Evolutionary conservation across 352 stramenopile species (phyloP), one percentile per base, ranked within the genome.

Genomic region (Blastocystis sp.): DNA sequence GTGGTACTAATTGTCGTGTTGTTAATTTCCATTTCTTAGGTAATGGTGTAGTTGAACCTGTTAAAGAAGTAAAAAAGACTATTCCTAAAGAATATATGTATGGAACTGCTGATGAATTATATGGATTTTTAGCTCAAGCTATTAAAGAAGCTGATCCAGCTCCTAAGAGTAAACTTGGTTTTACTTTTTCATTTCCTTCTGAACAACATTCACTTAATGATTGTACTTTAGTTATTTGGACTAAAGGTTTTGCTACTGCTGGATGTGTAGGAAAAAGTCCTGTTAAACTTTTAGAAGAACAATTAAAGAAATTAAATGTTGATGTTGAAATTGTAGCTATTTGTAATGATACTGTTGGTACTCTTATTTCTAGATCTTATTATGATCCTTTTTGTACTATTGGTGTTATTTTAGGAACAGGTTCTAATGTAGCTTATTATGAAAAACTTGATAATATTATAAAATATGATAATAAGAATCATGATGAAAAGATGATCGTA

Each of bases 321-420:
- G 36, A 70, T 13, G 37, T 54, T 9, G 28, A 71, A 28, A 43
- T 74, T 3, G 47, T 42, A 1, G 65, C 68, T 4, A 35, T 74
- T 23, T 65, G 68, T 28, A 74, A 74, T 42, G 69, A 74, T 41
- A 74, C 69, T 3, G 69, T 74, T 10, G 69, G 66, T 41, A 74
- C 69, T 4, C 67, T 74, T 16, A 65, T 74, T 18, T 57, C 65
- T 16, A 34, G 52, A 19, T 47, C 43, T 24, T 71, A 69, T 58
- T 31, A 19, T 4, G 64, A 72, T 44, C 47, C 44, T 6, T 19
- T 35, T 10, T 65, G 58, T 6, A 30, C 24, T n/a, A 70, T 74
- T 9, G 69, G 69, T 34, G 54, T 74, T 39, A 74, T 74, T 44
- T 43, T 74, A 3, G 69, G 69, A 18, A 74, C 69, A 4, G 69